phyloP scores from a whole-genome alignment of 2,329 filamentous ascomycete genomes.

The Colletotrichum truncatum region DNA sequence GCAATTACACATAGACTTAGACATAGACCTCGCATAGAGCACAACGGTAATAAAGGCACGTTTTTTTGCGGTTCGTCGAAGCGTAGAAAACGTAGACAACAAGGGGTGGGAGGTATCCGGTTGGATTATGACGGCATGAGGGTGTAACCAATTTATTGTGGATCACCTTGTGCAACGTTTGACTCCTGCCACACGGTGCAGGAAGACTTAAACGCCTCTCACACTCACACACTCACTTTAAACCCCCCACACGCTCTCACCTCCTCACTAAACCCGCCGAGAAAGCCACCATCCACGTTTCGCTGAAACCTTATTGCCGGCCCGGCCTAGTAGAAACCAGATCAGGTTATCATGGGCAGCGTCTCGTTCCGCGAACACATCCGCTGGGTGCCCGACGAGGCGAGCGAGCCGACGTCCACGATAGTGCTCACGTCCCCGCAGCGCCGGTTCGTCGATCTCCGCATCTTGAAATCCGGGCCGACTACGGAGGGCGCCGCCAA shows the following conservation, averaged over 20 bases:
- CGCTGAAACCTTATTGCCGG: too few relatives aligned
- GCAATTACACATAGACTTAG: conserved; percentile 9
- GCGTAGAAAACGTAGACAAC: not conserved
- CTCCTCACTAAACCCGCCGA: not conserved
- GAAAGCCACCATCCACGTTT: too few relatives aligned
- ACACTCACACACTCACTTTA: too few relatives aligned
- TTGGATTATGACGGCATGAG: not conserved
- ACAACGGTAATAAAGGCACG: conserved; percentile 7
- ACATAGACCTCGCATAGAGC: conserved; percentile 16
- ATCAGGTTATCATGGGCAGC: conserved; percentile 45
- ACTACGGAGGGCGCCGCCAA: conserved; percentile 27
- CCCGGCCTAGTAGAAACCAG: too few relatives aligned
- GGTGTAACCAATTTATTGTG: conserved; percentile 15
- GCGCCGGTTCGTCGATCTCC: conserved; percentile 69
- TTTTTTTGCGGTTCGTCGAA: too few relatives aligned
- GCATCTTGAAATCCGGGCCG: conserved; percentile 49
- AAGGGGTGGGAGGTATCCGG: not conserved
- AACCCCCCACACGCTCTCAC: not conserved
- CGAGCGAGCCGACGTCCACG: conserved; percentile 70
- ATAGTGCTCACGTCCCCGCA: conserved; percentile 70
- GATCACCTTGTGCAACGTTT: not conserved
- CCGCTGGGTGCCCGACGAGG: conserved; percentile 60
- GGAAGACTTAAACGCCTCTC: too few relatives aligned
- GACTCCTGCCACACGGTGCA: too few relatives aligned
- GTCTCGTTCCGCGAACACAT: conserved; percentile 69